Percentiles rank a stretch among this genome's conserved stretches.
Evolutionary conservation across 2,329 filamentous ascomycete genomes (phyloP).

Genomic region (Didymella arachidicola): DNA sequence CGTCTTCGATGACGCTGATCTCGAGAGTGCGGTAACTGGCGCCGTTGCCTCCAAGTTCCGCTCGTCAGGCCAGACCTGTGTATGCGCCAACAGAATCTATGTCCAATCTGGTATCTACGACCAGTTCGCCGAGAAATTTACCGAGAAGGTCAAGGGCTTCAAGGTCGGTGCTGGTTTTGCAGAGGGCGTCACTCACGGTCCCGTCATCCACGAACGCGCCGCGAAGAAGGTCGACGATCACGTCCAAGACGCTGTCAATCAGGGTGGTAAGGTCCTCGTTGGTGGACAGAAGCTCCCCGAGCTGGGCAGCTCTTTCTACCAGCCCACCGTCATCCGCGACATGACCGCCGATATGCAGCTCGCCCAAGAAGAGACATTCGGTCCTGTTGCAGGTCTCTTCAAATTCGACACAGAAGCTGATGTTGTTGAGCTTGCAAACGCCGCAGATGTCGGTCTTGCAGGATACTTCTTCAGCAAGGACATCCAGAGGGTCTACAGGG

Average conservation of each 20-base stretch:
- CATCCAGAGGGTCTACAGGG: constrained; percentile 64
- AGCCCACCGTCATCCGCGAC: constrained; percentile 86
- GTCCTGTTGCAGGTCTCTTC: constrained; percentile 90
- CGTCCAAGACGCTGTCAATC: constrained; percentile 45
- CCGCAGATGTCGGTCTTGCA: constrained; percentile 83
- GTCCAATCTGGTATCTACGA: constrained; percentile 82
- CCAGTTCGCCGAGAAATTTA: constrained; percentile 72
- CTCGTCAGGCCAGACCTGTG: constrained; percentile 93
- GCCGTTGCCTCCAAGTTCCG: constrained; percentile 92
- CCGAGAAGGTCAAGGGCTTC: constrained; percentile 75
- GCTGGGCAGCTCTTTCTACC: constrained; percentile 84
- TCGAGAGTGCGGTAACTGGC: constrained; percentile 83
- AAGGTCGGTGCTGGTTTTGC: constrained; percentile 78
- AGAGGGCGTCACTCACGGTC: constrained; percentile 76
- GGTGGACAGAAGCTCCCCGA: constrained; percentile 74
- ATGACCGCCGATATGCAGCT: constrained; percentile 88
- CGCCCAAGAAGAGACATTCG: constrained; percentile 90
- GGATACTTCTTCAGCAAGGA: constrained; percentile 88
- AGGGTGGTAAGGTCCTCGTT: constrained; percentile 44
- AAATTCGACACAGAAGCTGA: constrained; percentile 88
- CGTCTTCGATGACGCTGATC: constrained; percentile 92
- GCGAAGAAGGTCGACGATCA: constrained; percentile 49
- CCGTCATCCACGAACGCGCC: constrained; percentile 84
- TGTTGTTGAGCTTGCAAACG: constrained; percentile 83
- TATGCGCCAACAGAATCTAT: constrained; percentile 79